phyloP scores from a whole-genome alignment of 2,329 filamentous ascomycete genomes.

The Trichoderma sp. region DNA sequence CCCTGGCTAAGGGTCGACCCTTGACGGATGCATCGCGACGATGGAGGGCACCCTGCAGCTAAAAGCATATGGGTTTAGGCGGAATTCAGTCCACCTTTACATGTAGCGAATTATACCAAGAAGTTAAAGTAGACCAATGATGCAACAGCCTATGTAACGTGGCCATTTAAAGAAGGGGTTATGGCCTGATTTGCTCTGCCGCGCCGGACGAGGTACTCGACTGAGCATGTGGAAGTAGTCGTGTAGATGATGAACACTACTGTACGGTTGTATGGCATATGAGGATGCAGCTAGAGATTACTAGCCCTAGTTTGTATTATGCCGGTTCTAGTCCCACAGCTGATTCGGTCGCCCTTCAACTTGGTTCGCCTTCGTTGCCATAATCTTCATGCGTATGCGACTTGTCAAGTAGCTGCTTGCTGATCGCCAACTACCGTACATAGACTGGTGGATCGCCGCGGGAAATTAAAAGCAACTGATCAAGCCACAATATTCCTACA shows the following conservation, averaged over 20 bases:
- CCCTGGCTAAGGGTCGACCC: background rate
- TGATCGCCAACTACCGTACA: background rate
- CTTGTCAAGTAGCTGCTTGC: background rate
- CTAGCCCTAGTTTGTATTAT: background rate
- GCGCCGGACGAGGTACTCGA: background rate
- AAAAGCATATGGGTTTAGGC: background rate
- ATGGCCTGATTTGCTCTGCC: conserved; percentile 2
- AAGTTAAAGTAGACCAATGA: background rate
- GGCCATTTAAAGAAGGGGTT: background rate
- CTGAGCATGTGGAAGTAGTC: background rate
- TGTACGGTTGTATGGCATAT: background rate
- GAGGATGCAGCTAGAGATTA: background rate
- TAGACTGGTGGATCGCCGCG: background rate
- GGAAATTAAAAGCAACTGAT: background rate
- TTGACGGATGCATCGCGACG: background rate
- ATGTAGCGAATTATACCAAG: background rate
- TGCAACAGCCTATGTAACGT: background rate
- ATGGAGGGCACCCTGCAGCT: background rate
- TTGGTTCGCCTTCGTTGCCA: background rate
- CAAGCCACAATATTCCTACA: background rate
- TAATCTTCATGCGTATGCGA: background rate
- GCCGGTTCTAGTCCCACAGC: background rate
- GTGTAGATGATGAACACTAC: too few species aligned
- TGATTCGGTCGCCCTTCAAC: background rate
- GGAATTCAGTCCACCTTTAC: background rate